phyloP scores from a whole-genome alignment of 2,329 filamentous ascomycete genomes.

The Fusarium stilboides region DNA sequence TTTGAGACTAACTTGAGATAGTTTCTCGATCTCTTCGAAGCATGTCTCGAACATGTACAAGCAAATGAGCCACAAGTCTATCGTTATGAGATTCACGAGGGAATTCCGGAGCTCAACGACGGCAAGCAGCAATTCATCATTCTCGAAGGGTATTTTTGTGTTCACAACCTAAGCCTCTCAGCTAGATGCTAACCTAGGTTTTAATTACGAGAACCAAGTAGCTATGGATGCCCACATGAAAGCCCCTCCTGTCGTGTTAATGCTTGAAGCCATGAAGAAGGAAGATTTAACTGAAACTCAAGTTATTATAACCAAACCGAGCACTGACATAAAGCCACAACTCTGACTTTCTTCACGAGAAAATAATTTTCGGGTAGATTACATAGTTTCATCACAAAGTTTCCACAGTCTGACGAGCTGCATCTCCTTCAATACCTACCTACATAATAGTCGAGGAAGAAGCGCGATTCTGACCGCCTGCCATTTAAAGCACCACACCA shows the following conservation, averaged over 20 bases:
- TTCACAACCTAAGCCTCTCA: background rate
- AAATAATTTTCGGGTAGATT: background rate
- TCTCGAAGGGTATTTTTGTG: conserved; percentile 45
- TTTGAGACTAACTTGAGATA: conserved; percentile 2
- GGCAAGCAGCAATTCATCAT: conserved; percentile 47
- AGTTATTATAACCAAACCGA: conserved; percentile 40
- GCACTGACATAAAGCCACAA: conserved; percentile 24
- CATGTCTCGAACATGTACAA: conserved; percentile 44
- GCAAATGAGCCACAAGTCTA: conserved; percentile 48
- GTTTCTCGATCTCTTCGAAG: conserved; percentile 46
- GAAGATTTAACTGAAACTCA: conserved; percentile 38
- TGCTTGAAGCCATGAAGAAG: conserved; percentile 42
- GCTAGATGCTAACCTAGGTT: background rate
- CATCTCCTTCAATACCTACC: too few relatives aligned
- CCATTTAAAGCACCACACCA: conserved; percentile 12
- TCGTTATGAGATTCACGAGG: conserved; percentile 48
- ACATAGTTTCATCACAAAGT: background rate
- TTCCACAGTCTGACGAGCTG: background rate
- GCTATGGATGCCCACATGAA: conserved; percentile 44
- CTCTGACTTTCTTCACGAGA: background rate
- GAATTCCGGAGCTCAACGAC: conserved; percentile 42
- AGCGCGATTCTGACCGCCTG: conserved; percentile 43
- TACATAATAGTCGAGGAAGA: background rate
- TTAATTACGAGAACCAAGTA: conserved; percentile 47
- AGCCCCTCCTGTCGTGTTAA: conserved; percentile 33